phyloP scores from a whole-genome alignment of 164 flowering plant species.

The Malania oleifera region DNA sequence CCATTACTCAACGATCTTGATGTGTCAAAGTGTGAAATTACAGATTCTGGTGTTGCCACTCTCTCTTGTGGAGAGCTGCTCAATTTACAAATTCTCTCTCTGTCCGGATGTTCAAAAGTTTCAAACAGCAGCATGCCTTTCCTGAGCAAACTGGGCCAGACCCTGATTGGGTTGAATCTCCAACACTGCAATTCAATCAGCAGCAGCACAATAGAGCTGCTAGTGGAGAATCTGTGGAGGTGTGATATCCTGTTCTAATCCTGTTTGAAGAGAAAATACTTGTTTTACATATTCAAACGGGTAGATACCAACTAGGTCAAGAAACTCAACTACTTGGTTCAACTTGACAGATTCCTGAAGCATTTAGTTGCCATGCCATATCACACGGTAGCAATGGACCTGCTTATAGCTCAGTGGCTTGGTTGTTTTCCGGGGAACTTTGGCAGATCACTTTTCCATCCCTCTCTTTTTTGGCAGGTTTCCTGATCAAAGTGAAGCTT shows the following conservation, averaged over 20 bases:
- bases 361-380: background rate
- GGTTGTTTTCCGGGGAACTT: slow-evolving; percentile 40
- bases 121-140: slow-evolving; percentile 43
- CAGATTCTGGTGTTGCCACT: slow-evolving; percentile 40
- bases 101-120: slow-evolving; percentile 50
- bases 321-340: background rate
- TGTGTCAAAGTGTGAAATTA: slow-evolving; percentile 42
- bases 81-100: slow-evolving; percentile 45
- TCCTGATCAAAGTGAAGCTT: slow-evolving; percentile 19
- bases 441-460: slow-evolving; percentile 15
- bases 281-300: background rate
- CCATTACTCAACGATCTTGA: slow-evolving; percentile 45
- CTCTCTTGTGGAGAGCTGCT: slow-evolving; percentile 33
- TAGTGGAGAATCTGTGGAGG: slow-evolving; percentile 48
- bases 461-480: slow-evolving; percentile 37
- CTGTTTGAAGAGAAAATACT: background rate
- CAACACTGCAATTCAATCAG: slow-evolving; percentile 55
- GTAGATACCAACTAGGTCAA: background rate
- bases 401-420: slow-evolving; percentile 18
- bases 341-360: background rate
- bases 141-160: slow-evolving; percentile 43
- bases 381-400: slow-evolving; percentile 8
- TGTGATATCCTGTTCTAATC: slow-evolving; percentile 54
- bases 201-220: slow-evolving; percentile 36
- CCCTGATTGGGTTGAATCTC: slow-evolving; percentile 68